A percentile compares a stretch with the other conserved stretches of the same genome.
These are phyloP conservation scores for Fremontodendron californicum DNA, from an alignment of 345 rosid species.

Conservation along the genomic window DNA sequence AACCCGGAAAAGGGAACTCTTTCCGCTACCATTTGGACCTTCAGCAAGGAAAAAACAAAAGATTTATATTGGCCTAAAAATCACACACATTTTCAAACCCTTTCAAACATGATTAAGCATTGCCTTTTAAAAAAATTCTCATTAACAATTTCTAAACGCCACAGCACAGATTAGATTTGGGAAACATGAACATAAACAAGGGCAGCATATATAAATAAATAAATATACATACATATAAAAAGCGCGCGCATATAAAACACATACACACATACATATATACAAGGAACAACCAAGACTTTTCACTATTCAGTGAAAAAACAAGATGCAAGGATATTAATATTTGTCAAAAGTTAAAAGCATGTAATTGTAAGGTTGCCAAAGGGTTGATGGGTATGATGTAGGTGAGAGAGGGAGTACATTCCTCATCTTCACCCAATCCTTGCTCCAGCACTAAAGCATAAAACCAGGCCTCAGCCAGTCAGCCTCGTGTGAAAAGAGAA, in stretches of 20 bases:
- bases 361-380: not conserved
- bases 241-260: too few relatives aligned
- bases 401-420: not conserved
- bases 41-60: constrained; percentile 20
- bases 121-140: not conserved
- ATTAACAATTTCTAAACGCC: not conserved
- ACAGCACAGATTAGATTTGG: not conserved
- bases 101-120: not conserved
- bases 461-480: not conserved
- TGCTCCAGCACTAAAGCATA: not conserved
- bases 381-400: not conserved
- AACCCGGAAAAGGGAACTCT: constrained; percentile 99
- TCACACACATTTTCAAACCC: not conserved
- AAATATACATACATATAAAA: not conserved
- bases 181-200: not conserved
- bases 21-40: constrained; percentile 99
- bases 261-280: not conserved
- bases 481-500: not conserved
- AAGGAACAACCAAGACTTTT: not conserved
- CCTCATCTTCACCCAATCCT: not conserved
- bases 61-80: not conserved
- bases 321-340: not conserved
- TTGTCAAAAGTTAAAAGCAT: not conserved
- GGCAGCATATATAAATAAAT: not conserved
- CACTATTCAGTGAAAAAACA: not conserved